A percentile compares a stretch with the other conserved stretches of the same genome.
Conservation (phyloP, 305 asterid species). For the Petunia hybrid region DNA sequence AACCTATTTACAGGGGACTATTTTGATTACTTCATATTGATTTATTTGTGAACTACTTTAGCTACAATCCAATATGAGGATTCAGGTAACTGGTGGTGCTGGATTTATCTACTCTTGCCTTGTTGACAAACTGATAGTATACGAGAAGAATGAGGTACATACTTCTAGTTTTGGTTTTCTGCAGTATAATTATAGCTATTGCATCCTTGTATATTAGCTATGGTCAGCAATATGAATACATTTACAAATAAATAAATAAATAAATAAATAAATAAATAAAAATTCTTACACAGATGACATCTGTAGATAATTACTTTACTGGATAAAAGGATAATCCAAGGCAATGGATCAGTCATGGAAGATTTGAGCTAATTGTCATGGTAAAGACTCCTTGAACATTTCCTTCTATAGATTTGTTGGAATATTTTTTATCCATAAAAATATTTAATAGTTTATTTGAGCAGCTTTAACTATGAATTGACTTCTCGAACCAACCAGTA, state of each 20-base stretch:
- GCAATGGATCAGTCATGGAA: conserved; percentile 94
- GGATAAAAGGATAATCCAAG: conserved; percentile 87
- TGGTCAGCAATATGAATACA: too few species aligned
- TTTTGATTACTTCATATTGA: too few species aligned
- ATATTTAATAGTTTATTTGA: too few species aligned
- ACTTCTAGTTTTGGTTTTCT: background rate
- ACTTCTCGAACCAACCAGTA: too few species aligned
- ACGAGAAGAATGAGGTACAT: conserved; percentile 75
- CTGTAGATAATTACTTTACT: conserved; percentile 87
- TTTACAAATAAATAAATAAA: too few species aligned
- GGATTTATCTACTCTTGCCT: conserved; percentile 83
- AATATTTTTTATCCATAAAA: too few species aligned
- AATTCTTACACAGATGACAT: conserved; percentile 63
- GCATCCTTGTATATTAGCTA: background rate
- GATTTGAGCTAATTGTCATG: conserved; percentile 95
- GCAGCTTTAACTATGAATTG: too few species aligned
- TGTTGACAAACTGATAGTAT: conserved; percentile 74
- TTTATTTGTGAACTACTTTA: background rate
- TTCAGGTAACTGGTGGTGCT: conserved; percentile 81
- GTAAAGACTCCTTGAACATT: conserved; percentile 45
- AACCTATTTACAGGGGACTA: too few species aligned
- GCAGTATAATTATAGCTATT: background rate
- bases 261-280: too few species aligned
- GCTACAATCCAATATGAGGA: conserved; percentile 79
- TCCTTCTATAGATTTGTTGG: too few species aligned